phyloP scores from a whole-genome alignment of 208 protist genomes.

The Wallacemonas sp. region DNA sequence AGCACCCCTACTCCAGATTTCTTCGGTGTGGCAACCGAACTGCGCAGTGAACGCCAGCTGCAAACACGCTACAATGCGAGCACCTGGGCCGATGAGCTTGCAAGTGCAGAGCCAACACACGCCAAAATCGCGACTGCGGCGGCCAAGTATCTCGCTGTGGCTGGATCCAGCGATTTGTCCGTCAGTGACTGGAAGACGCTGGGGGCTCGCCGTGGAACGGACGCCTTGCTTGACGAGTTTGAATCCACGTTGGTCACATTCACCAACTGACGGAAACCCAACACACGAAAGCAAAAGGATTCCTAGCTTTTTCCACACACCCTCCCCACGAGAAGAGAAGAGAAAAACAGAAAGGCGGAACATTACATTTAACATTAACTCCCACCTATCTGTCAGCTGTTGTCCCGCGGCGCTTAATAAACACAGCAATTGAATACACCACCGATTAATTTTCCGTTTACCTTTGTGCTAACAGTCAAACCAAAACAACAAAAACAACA shows the following conservation, averaged over 20 bases:
- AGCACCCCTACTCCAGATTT: slow-evolving; percentile 25
- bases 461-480: too few species aligned
- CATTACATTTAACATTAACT: too few species aligned
- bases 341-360: neutral
- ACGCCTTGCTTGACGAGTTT: slow-evolving; percentile 51
- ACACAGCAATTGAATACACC: too few species aligned
- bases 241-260: slow-evolving; percentile 48
- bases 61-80: slow-evolving; percentile 58
- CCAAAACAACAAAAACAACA: too few species aligned
- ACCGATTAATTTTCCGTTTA: too few species aligned
- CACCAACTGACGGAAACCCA: neutral
- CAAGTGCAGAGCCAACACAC: slow-evolving; percentile 24
- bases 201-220: slow-evolving; percentile 36
- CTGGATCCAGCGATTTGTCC: neutral
- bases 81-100: slow-evolving; percentile 58
- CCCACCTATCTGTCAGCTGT: too few species aligned
- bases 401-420: too few species aligned
- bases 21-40: slow-evolving; percentile 39
- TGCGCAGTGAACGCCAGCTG: slow-evolving; percentile 45
- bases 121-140: slow-evolving; percentile 27
- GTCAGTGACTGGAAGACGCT: slow-evolving; percentile 50
- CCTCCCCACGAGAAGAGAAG: neutral
- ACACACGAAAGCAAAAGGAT: neutral
- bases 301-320: neutral
- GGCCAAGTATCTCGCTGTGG: slow-evolving; percentile 31